These are phyloP conservation scores for Ophiostoma montium DNA, from an alignment of 2,329 filamentous ascomycete genomes.

Conservation along the genomic window DNA sequence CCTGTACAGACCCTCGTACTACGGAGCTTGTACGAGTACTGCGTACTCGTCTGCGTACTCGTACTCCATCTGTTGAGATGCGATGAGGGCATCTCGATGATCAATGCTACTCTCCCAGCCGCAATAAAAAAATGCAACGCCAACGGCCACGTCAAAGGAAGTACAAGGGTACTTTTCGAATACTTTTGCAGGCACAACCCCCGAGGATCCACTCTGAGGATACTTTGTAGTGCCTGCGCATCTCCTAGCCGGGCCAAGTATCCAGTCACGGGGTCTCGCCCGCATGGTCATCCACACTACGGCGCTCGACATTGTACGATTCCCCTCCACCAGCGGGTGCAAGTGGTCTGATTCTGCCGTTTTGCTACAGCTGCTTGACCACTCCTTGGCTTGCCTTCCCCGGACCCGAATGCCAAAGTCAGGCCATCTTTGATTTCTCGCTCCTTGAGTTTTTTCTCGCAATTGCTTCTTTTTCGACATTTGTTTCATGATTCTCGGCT, in stretches of 20 bases:
- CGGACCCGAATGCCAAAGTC: slow-evolving; percentile 12
- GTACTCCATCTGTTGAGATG: too few species aligned
- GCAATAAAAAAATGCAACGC: neutral
- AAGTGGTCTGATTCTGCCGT: slow-evolving; percentile 14
- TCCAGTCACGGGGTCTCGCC: neutral
- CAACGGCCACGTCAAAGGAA: too few species aligned
- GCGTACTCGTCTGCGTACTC: too few species aligned
- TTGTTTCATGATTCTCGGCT: neutral
- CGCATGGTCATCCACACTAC: slow-evolving; percentile 4
- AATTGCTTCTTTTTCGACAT: neutral
- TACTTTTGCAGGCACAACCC: neutral
- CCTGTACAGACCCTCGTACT: too few species aligned
- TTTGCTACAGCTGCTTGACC: slow-evolving; percentile 11
- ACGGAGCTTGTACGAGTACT: too few species aligned
- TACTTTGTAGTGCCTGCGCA: neutral
- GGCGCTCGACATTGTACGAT: slow-evolving; percentile 13
- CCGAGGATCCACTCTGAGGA: neutral
- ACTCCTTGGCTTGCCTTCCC: slow-evolving; percentile 9
- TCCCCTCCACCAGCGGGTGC: slow-evolving; percentile 10
- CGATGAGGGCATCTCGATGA: too few species aligned
- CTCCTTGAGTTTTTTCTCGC: neutral
- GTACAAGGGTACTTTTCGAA: neutral
- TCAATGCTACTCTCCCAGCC: neutral
- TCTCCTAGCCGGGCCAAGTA: neutral
- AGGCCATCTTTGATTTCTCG: slow-evolving; percentile 12